phyloP scores from a whole-genome alignment of 1,284 basidiomycete genomes.

The Ganoderma lucidum region DNA sequence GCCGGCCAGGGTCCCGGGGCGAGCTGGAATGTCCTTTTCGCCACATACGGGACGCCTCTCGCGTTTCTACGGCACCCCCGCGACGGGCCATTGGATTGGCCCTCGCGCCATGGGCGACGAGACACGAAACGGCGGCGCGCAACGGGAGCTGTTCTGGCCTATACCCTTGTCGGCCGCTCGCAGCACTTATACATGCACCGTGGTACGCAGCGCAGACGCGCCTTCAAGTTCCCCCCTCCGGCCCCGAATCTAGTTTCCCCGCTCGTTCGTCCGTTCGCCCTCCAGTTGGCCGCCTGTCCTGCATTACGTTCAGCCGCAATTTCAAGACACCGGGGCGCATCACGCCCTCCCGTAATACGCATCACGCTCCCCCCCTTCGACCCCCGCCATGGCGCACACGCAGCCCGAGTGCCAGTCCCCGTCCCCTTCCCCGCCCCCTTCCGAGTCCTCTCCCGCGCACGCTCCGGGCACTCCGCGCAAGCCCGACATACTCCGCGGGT shows the following conservation, averaged over 20 bases:
- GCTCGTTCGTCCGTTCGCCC: not conserved
- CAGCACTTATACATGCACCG: constrained; percentile 9
- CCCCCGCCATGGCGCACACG: constrained; percentile 16
- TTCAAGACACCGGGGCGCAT: not conserved
- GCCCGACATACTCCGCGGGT: constrained; percentile 47
- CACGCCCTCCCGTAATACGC: not conserved
- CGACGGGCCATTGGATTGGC: too few relatives aligned
- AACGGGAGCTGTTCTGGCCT: constrained; percentile 6
- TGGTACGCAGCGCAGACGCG: not conserved
- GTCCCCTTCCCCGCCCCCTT: not conserved
- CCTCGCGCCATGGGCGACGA: not conserved
- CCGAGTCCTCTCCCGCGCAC: constrained; percentile 9
- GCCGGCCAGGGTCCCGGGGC: not conserved
- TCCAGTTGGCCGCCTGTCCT: not conserved
- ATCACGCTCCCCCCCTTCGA: constrained; percentile 2
- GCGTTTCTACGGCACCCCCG: not conserved
- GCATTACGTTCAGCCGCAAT: not conserved
- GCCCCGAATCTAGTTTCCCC: not conserved
- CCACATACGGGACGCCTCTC: constrained; percentile 1
- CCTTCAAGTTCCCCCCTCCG: not conserved
- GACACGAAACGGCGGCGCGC: constrained; percentile 9
- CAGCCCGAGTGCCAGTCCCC: constrained; percentile 9
- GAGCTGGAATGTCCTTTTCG: constrained; percentile 1
- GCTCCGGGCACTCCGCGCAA: constrained; percentile 20
- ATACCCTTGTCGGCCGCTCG: constrained; percentile 11